Conservation (phyloP, 176 grass and related monocot species). For the Zizania latifolia region DNA sequence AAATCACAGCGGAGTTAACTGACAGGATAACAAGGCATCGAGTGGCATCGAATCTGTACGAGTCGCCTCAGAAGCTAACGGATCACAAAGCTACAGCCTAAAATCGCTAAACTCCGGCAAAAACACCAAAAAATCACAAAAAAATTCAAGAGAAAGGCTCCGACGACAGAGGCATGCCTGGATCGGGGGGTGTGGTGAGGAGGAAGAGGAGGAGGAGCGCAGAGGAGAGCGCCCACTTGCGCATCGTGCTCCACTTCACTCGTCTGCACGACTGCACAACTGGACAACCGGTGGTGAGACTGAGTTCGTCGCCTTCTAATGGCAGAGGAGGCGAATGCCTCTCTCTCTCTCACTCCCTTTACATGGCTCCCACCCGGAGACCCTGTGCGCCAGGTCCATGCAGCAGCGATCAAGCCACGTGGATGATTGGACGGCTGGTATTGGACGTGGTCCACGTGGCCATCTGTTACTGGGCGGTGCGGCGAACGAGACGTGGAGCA, state of each 20-base stretch:
- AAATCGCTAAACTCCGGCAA: not conserved
- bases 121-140: not conserved
- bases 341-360: not conserved
- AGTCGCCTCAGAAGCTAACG: not conserved
- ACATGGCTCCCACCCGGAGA: not conserved
- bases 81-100: constrained; percentile 4
- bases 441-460: not conserved
- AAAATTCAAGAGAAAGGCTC: not conserved
- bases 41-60: not conserved
- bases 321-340: not conserved
- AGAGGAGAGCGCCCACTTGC: constrained; percentile 71
- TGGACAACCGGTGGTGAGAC: not conserved
- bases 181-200: constrained; percentile 67
- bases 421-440: constrained; percentile 33
- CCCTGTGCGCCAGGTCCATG: constrained; percentile 20
- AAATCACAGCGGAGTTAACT: not conserved
- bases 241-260: constrained; percentile 50
- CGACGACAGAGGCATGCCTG: constrained; percentile 33
- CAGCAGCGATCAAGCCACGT: too few species aligned
- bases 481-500: constrained; percentile 42
- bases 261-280: too few species aligned
- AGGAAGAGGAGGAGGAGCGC: constrained; percentile 80
- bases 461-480: not conserved
- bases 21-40: fast-evolving
- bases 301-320: constrained; percentile 9